phyloP scores from a whole-genome alignment of 176 grass and related monocot genomes.

The Triticum aestivum region IWGSC_CS_RefSeq_v2.1 NC_057801.1:132099576-132100075 shows the following conservation, averaged over 20 bases:
- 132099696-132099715: constrained; percentile 88
- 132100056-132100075: too few species aligned
- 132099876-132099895: constrained; percentile 21
- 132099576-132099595: neutral
- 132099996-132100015: neutral
- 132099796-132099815: constrained; percentile 26
- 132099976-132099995: constrained; percentile 20
- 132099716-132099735: constrained; percentile 51
- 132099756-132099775: constrained; percentile 69
- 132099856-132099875: constrained; percentile 66
- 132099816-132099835: constrained; percentile 8
- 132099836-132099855: constrained; percentile 40
- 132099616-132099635: constrained; percentile 73
- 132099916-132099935: constrained; percentile 1
- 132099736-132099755: constrained; percentile 46
- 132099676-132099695: constrained; percentile 65
- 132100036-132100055: constrained; percentile 5
- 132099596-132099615: constrained; percentile 41
- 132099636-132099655: constrained; percentile 63
- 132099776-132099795: constrained; percentile 64
- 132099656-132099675: constrained; percentile 55
- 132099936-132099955: neutral
- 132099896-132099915: neutral
- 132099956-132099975: neutral
- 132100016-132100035: constrained; percentile 17